Conservation (phyloP, 1,139 yeast genomes). For the Candida anutae region DNA sequence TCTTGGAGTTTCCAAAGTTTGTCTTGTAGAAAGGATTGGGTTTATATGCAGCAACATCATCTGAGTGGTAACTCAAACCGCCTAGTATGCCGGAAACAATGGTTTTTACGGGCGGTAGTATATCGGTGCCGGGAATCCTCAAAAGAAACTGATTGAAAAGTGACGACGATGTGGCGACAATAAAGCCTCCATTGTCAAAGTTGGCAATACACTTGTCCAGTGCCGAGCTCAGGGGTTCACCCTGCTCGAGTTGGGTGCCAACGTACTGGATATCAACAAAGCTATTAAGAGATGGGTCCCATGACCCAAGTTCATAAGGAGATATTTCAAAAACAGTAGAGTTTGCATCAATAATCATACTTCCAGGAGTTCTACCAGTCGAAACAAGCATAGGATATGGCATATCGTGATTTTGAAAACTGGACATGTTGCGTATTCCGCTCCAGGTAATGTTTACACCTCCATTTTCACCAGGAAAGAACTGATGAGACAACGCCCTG, state of each 20-base stretch:
- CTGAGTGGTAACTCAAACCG: conserved; percentile 17
- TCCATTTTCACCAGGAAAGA: conserved; percentile 16
- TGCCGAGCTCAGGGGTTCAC: conserved; percentile 14
- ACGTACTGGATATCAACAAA: conserved; percentile 26
- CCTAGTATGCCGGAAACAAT: conserved; percentile 20
- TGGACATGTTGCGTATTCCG: conserved; percentile 18
- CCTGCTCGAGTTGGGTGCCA: conserved; percentile 26
- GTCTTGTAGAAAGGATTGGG: conserved; percentile 33
- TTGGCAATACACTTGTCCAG: conserved; percentile 41
- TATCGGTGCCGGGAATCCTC: conserved; percentile 11
- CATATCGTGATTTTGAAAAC: conserved; percentile 26
- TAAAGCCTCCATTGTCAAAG: conserved; percentile 67
- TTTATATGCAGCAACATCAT: conserved; percentile 32
- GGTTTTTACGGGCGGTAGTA: conserved; percentile 18
- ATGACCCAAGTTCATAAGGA: conserved; percentile 39
- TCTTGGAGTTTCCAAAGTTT: conserved; percentile 10
- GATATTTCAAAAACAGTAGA: conserved; percentile 35
- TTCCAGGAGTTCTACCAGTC: conserved; percentile 31
- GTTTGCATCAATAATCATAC: conserved; percentile 25
- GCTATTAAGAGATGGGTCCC: conserved; percentile 32
- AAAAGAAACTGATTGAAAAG: conserved; percentile 42
- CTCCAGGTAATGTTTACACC: conserved; percentile 36
- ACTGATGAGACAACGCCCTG: conserved; percentile 31
- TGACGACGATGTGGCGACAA: conserved; percentile 68
- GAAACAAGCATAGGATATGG: conserved; percentile 37